Base-by-base conservation (phyloP, 108 stramenopile genomes). In the Cyclotella sp. region DNA sequence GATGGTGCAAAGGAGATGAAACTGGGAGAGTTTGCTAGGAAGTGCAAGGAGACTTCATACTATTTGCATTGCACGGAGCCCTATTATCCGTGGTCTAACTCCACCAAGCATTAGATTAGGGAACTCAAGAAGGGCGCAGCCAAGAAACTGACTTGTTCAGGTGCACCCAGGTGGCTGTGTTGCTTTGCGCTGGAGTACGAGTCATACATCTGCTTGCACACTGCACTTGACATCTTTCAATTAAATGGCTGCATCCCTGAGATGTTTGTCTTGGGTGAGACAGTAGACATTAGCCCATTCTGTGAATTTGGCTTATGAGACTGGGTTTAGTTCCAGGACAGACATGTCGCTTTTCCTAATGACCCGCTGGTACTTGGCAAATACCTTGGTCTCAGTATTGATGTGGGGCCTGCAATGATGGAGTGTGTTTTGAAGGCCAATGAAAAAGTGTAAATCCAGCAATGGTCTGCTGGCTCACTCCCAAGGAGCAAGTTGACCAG, bases 241-340 rank as follows among this genome's bases (percentile, higher is more conserved):
- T 39, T 78, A 11, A 45, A 76, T 4, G 84, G 84, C 22, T 6
- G 61, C 22, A 68, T 70, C 7, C 77, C 85, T 0, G 55, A 78
- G 41, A 65, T 67, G 0, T 26, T 78, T 30, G 40, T 85, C n/a
- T 28, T 54, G 0, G 81, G 87, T 12, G 74, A 76, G 0, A 83
- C 84, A 3, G 57, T 84, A 7, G 84, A 88, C 41, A 88, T 88
- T 13, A 74, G 76, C 19, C 73, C 74, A 16, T 69, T 76, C 7
- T 42, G 60, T 21, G 69, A 81, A 52, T 81, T 82, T 59, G 77
- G 52, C 7, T 86, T 60, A 57, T 84, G 83, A 72, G 68, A 81
- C 9, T 86, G 79, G 71, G 73, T 84, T 18, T 54, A 54, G 60
- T 72, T 62, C 21, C 8, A 28, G 1, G 72, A 72, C 28, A 27